Evolutionary conservation across 768 basidiomycete species (phyloP).

Genomic region (Asterophora parasitica): DNA sequence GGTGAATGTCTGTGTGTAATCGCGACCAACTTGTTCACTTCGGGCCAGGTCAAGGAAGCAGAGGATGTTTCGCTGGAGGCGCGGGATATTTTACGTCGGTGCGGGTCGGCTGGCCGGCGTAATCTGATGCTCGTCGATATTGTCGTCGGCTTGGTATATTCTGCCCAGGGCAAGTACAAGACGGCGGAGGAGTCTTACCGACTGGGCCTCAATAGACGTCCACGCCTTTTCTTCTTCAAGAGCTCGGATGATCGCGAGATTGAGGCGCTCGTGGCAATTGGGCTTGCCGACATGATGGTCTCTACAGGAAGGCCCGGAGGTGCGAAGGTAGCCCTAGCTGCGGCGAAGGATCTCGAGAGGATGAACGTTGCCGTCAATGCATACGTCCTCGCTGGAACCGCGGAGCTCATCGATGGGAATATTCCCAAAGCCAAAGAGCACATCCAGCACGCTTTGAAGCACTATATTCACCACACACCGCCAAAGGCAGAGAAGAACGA

Average conservation of each 20-base stretch:
- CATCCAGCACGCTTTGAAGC: no score
- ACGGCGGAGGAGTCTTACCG: neutral
- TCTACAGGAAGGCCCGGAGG: no score
- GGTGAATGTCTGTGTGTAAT: neutral
- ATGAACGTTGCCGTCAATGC: no score
- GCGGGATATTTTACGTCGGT: neutral
- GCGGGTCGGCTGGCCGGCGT: neutral
- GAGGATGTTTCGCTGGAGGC: neutral
- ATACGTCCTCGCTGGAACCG: no score
- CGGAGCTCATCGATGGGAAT: no score
- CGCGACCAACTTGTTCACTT: neutral
- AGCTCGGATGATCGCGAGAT: neutral
- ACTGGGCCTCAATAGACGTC: neutral
- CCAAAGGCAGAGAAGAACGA: no score
- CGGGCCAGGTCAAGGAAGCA: slow-evolving; percentile 3
- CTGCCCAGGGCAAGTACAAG: neutral
- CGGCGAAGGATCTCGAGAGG: no score
- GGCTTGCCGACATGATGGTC: no score
- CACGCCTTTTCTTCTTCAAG: neutral
- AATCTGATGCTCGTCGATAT: neutral
- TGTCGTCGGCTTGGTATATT: neutral
- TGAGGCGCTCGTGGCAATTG: neutral
- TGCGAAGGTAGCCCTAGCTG: no score
- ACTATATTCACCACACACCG: no score
- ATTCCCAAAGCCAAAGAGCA: no score